phyloP scores from a whole-genome alignment of 352 stramenopile species.

The Phytophthora pinifolia region DNA sequence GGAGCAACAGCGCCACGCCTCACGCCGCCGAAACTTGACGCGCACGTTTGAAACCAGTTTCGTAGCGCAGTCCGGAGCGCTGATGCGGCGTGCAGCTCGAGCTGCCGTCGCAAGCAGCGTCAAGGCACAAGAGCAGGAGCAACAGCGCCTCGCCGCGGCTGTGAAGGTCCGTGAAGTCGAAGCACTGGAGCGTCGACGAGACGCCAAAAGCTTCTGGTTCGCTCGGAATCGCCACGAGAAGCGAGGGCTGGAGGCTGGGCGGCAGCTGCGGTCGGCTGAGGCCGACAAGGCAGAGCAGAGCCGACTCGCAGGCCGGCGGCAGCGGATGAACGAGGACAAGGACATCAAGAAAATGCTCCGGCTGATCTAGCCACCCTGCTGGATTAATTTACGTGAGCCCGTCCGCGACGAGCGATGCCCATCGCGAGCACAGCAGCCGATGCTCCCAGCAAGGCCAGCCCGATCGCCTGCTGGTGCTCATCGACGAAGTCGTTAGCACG shows the following conservation, averaged over 20 bases:
- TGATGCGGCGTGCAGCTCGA: slow-evolving; percentile 65
- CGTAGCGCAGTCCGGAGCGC: slow-evolving; percentile 52
- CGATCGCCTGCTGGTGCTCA: slow-evolving; percentile 47
- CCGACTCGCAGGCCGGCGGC: slow-evolving; percentile 26
- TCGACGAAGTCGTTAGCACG: slow-evolving; percentile 47
- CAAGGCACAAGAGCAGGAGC: slow-evolving; percentile 35
- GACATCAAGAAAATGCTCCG: slow-evolving; percentile 70
- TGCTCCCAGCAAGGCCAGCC: slow-evolving; percentile 40
- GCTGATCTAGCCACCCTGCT: slow-evolving; percentile 39
- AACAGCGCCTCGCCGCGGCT: slow-evolving; percentile 23
- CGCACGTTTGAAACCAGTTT: slow-evolving; percentile 56
- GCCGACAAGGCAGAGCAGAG: slow-evolving; percentile 25
- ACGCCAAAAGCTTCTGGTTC: slow-evolving; percentile 74
- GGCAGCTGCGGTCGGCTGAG: slow-evolving; percentile 24
- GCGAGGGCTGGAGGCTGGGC: slow-evolving; percentile 24
- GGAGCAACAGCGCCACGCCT: slow-evolving; percentile 49
- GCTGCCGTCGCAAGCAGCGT: slow-evolving; percentile 38
- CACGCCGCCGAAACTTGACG: slow-evolving; percentile 44
- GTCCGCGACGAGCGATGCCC: slow-evolving; percentile 40
- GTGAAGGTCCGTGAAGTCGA: slow-evolving; percentile 42
- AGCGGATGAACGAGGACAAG: slow-evolving; percentile 62
- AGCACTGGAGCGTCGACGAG: slow-evolving; percentile 38
- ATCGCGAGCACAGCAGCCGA: slow-evolving; percentile 40
- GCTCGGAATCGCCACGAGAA: slow-evolving; percentile 57
- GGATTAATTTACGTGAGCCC: slow-evolving; percentile 30